A percentile compares a stretch with the other conserved stretches of the same genome.
phyloP scores from a whole-genome alignment of 768 basidiomycete species.

The Kwoniella sp. region DNA sequence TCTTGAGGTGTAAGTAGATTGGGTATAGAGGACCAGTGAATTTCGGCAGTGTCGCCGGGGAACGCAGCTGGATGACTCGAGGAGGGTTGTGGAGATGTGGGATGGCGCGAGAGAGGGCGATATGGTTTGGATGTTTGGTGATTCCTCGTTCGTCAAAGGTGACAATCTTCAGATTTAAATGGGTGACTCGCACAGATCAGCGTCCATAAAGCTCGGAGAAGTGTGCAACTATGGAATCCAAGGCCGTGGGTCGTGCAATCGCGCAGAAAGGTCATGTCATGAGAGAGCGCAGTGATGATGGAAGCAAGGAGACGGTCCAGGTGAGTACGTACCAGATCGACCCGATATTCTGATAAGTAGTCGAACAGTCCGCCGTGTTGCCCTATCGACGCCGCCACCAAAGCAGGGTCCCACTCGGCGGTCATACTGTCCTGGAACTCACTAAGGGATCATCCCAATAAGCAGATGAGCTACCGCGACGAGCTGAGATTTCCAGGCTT shows the following conservation, averaged over 20 bases:
- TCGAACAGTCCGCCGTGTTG: constrained; percentile 60
- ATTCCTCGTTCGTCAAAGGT: constrained; percentile 80
- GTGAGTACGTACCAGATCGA: constrained; percentile 64
- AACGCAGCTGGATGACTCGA: constrained; percentile 22
- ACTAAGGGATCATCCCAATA: too few species aligned
- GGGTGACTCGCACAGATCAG: not conserved
- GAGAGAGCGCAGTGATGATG: too few species aligned
- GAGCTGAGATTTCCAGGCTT: too few species aligned
- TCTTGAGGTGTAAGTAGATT: constrained; percentile 6
- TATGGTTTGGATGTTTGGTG: constrained; percentile 86
- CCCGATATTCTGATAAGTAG: constrained; percentile 64
- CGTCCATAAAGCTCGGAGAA: not conserved
- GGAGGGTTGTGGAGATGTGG: constrained; percentile 58
- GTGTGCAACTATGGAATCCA: too few species aligned
- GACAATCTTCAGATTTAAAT: constrained; percentile 65
- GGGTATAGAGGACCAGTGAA: constrained; percentile 42
- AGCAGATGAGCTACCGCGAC: not conserved
- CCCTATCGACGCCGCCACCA: constrained; percentile 44
- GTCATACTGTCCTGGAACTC: constrained; percentile 23
- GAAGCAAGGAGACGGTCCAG: not conserved
- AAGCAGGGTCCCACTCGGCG: constrained; percentile 62
- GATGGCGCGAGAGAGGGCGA: constrained; percentile 66
- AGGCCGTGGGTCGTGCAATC: too few species aligned
- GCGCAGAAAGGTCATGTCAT: too few species aligned
- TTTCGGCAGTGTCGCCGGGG: constrained; percentile 39